Percentiles rank a stretch among this genome's conserved stretches.
Evolutionary conservation across 2,329 filamentous ascomycete genomes (phyloP).

Genomic region (Fusarium liriodendri): DNA sequence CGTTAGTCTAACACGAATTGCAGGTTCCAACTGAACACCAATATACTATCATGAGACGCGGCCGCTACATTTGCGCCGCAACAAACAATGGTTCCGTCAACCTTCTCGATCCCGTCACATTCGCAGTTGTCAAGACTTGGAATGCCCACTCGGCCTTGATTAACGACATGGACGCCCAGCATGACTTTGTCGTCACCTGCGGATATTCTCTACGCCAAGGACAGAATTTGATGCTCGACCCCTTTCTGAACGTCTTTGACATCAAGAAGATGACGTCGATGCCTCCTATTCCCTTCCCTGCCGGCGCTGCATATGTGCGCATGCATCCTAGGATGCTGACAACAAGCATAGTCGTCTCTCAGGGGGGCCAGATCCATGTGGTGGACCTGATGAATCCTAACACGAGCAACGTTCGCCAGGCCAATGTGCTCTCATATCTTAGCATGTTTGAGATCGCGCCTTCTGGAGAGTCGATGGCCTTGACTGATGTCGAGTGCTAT

Average conservation of each 20-base stretch:
- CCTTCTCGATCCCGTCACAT: constrained; percentile 83
- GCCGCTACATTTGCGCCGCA: constrained; percentile 91
- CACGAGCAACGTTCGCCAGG: constrained; percentile 85
- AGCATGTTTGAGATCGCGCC: constrained; percentile 87
- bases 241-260: constrained; percentile 95
- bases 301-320: constrained; percentile 91
- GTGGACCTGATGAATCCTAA: constrained; percentile 96
- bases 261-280: constrained; percentile 90
- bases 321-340: constrained; percentile 98
- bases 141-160: constrained; percentile 89
- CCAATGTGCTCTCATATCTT: constrained; percentile 80
- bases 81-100: constrained; percentile 86
- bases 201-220: constrained; percentile 86
- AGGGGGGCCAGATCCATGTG: constrained; percentile 92
- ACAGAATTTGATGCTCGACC: constrained; percentile 83
- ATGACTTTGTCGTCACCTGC: constrained; percentile 95
- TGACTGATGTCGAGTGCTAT: constrained; percentile 81
- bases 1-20: constrained; percentile 45
- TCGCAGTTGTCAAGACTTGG: constrained; percentile 86
- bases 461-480: constrained; percentile 85
- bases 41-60: constrained; percentile 93
- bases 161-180: constrained; percentile 97
- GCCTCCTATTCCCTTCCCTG: constrained; percentile 90
- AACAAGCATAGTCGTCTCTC: constrained; percentile 92
- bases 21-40: constrained; percentile 78